Conservation (phyloP, 768 basidiomycete species). For the Tylopilus vinaceipallidus region DNA sequence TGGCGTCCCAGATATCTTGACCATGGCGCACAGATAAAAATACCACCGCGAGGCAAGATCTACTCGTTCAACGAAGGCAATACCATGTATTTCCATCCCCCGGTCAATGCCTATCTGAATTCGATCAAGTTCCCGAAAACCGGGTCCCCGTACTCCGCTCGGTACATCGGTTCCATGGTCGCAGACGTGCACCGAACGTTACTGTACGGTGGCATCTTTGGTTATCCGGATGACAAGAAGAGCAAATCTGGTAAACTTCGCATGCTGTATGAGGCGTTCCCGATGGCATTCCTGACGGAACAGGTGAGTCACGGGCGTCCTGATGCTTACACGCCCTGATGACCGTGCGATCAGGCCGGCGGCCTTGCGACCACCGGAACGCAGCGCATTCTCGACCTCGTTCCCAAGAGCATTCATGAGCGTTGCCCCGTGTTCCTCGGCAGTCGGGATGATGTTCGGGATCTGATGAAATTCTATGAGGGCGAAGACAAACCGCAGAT, state of each 20-base stretch:
- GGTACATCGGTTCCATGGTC: constrained; percentile 99
- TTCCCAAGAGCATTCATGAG: constrained; percentile 85
- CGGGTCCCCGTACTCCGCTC: constrained; percentile 81
- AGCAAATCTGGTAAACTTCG: constrained; percentile 93
- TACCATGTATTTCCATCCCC: constrained; percentile 87
- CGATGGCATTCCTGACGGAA: constrained; percentile 94
- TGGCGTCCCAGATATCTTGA: constrained; percentile 1
- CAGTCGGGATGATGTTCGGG: constrained; percentile 88
- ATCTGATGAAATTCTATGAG: constrained; percentile 85
- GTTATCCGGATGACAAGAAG: constrained; percentile 98
- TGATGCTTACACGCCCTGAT: neutral
- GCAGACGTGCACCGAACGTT: constrained; percentile 97
- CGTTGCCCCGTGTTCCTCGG: constrained; percentile 93
- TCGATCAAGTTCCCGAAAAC: constrained; percentile 87
- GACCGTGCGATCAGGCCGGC: constrained; percentile 62
- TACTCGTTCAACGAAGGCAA: constrained; percentile 99
- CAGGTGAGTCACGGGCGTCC: constrained; percentile 54
- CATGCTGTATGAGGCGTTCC: constrained; percentile 95
- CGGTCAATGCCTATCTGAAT: constrained; percentile 77
- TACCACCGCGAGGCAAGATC: constrained; percentile 94
- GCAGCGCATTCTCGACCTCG: constrained; percentile 89
- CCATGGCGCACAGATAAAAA: constrained; percentile 63
- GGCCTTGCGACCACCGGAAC: constrained; percentile 95
- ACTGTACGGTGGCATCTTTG: constrained; percentile 97
- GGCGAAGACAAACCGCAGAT: constrained; percentile 21